Evolutionary conservation across 805 yeast species (phyloP).

Genomic region (Brettanomyces anomalus): DNA sequence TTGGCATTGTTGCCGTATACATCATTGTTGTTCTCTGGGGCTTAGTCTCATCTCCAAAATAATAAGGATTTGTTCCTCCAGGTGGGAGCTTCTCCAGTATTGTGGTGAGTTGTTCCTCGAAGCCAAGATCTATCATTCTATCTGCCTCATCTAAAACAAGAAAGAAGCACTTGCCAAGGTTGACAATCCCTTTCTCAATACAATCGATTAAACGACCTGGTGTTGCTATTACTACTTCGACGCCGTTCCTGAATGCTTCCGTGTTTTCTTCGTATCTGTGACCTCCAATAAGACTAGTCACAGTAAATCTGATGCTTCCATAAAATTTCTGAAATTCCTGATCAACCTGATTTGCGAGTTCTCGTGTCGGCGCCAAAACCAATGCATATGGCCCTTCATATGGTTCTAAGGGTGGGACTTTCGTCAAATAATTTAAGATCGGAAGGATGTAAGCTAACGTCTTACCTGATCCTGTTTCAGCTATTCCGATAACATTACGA

Average conservation of each 20-base stretch:
- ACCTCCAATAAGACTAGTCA: conserved; percentile 80
- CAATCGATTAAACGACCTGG: conserved; percentile 89
- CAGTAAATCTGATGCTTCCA: conserved; percentile 30
- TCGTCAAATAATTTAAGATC: conserved; percentile 44
- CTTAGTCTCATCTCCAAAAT: conserved; percentile 13
- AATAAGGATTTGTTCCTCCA: conserved; percentile 32
- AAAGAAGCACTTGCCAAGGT: conserved; percentile 51
- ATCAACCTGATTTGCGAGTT: conserved; percentile 82
- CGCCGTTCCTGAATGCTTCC: conserved; percentile 48
- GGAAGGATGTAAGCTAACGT: conserved; percentile 81
- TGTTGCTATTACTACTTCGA: conserved; percentile 82
- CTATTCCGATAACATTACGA: conserved; percentile 77
- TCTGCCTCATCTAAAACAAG: conserved; percentile 91
- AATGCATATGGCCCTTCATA: conserved; percentile 67
- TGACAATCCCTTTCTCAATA: conserved; percentile 55
- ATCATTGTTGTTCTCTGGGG: conserved; percentile 61
- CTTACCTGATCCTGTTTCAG: conserved; percentile 95
- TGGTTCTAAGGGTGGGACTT: conserved; percentile 33
- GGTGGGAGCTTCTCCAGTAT: conserved; percentile 50
- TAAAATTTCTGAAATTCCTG: conserved; percentile 38
- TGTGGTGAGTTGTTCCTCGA: conserved; percentile 66
- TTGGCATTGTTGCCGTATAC: conserved; percentile 93
- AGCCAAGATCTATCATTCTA: conserved; percentile 91
- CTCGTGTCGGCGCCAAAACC: conserved; percentile 88
- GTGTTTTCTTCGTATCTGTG: conserved; percentile 73